These are phyloP conservation scores for Mycena indigotica DNA, from an alignment of 768 basidiomycete genomes.

Conservation along the genomic window DNA sequence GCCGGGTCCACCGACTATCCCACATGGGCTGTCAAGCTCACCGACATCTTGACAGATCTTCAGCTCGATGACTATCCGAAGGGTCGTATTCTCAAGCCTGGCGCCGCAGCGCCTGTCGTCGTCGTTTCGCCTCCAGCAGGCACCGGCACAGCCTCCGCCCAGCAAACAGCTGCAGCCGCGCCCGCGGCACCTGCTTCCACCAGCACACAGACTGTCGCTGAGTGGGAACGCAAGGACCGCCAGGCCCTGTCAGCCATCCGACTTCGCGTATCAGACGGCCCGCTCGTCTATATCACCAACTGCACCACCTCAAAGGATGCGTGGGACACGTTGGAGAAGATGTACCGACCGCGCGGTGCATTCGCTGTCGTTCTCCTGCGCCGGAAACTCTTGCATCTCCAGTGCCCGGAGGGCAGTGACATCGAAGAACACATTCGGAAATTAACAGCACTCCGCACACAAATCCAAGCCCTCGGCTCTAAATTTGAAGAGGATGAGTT, in stretches of 20 bases:
- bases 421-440: constrained; percentile 27
- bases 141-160: not conserved
- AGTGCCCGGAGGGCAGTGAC: not conserved
- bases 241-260: constrained; percentile 35
- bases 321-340: constrained; percentile 15
- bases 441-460: constrained; percentile 29
- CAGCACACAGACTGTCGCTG: constrained; percentile 1
- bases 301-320: constrained; percentile 24
- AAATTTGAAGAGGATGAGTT: constrained; percentile 33
- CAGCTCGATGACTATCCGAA: constrained; percentile 13
- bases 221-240: not conserved
- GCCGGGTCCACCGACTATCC: constrained; percentile 22
- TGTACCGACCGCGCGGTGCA: constrained; percentile 32
- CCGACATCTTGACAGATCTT: constrained; percentile 28
- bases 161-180: not conserved
- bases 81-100: not conserved
- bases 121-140: constrained; percentile 1
- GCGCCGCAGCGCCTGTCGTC: not conserved
- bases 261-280: constrained; percentile 17
- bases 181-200: not conserved
- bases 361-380: constrained; percentile 29
- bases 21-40: constrained; percentile 23
- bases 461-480: constrained; percentile 22
- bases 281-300: constrained; percentile 32
- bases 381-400: constrained; percentile 28